Evolutionary conservation across 495 filamentous ascomycete species (phyloP).

Genomic region (Aspergillus incahuasiensis): DNA sequence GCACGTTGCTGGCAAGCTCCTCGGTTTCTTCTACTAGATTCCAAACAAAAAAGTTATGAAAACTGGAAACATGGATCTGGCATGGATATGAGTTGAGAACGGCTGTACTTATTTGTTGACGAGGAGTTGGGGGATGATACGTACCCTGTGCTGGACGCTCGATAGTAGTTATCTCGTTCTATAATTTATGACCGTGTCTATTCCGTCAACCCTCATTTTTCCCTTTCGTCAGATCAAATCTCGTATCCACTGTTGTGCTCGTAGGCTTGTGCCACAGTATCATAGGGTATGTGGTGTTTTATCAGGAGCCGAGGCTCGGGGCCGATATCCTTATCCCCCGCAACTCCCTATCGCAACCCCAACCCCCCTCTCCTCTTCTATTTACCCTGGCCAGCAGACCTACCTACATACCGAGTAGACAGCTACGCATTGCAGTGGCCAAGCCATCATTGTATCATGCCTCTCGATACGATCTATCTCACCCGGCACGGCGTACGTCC

Average conservation of each 20-base stretch:
- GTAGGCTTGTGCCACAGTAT: too few relatives aligned
- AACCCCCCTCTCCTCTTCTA: conserved; percentile 1
- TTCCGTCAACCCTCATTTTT: background rate
- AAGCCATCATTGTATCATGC: conserved; percentile 23
- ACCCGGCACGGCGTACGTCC: conserved; percentile 76
- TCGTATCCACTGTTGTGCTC: too few relatives aligned
- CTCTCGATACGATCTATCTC: conserved; percentile 77
- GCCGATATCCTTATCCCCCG: conserved; percentile 1
- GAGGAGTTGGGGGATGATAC: conserved; percentile 27
- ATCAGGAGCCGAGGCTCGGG: conserved; percentile 6
- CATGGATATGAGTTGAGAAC: conserved; percentile 21
- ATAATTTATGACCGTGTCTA: conserved; percentile 1
- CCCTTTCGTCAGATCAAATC: too few relatives aligned
- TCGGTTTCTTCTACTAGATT: conserved; percentile 92
- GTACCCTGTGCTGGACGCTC: conserved; percentile 15
- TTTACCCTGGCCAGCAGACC: background rate
- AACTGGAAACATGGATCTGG: conserved; percentile 22
- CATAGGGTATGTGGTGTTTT: background rate
- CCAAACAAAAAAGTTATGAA: conserved; percentile 31
- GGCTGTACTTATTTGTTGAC: conserved; percentile 27
- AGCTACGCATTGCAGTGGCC: background rate
- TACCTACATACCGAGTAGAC: background rate
- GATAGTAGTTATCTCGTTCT: conserved; percentile 15
- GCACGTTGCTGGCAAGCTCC: conserved; percentile 94
- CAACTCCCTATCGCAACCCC: background rate